Percentiles rank a stretch among this genome's conserved stretches.
Conservation (phyloP, 768 basidiomycete species). For the Pholiota microspora region DNA sequence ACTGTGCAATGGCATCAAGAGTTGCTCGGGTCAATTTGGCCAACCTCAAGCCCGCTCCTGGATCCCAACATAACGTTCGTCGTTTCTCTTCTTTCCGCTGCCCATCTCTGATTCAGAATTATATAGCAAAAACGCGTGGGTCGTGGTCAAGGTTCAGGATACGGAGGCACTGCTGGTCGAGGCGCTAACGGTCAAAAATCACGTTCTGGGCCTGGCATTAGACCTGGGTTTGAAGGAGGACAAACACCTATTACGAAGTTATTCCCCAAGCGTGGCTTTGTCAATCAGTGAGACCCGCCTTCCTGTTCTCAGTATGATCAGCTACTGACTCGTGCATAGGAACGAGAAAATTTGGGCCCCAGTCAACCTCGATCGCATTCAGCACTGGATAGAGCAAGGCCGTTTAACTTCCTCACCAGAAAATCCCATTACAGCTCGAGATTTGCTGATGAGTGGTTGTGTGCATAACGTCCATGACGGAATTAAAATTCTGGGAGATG, state of each 20-base stretch:
- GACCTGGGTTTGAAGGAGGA: slow-evolving; percentile 90
- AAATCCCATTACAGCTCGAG: slow-evolving; percentile 84
- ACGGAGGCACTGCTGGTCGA: slow-evolving; percentile 89
- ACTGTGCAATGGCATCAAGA: slow-evolving; percentile 39
- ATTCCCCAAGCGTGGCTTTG: slow-evolving; percentile 93
- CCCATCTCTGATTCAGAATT: slow-evolving; percentile 1
- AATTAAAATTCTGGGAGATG: slow-evolving; percentile 86
- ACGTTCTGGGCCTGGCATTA: slow-evolving; percentile 83
- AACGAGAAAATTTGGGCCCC: slow-evolving; percentile 76
- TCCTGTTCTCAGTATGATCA: background rate
- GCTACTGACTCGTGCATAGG: slow-evolving; percentile 36
- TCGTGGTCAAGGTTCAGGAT: slow-evolving; percentile 87
- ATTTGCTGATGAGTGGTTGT: slow-evolving; percentile 82
- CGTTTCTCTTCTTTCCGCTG: background rate
- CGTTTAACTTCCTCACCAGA: slow-evolving; percentile 75
- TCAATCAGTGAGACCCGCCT: slow-evolving; percentile 72
- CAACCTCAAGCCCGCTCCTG: slow-evolving; percentile 67
- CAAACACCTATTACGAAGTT: slow-evolving; percentile 90
- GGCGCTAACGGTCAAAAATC: slow-evolving; percentile 97
- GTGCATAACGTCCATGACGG: slow-evolving; percentile 89
- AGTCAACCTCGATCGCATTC: slow-evolving; percentile 84
- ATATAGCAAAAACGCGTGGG: slow-evolving; percentile 90
- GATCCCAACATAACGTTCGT: slow-evolving; percentile 65
- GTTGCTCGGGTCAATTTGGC: slow-evolving; percentile 56
- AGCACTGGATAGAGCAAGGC: slow-evolving; percentile 87